These are phyloP conservation scores for Aspergillus piperis DNA, from an alignment of 2,329 filamentous ascomycete genomes.

Conservation along the genomic window DNA sequence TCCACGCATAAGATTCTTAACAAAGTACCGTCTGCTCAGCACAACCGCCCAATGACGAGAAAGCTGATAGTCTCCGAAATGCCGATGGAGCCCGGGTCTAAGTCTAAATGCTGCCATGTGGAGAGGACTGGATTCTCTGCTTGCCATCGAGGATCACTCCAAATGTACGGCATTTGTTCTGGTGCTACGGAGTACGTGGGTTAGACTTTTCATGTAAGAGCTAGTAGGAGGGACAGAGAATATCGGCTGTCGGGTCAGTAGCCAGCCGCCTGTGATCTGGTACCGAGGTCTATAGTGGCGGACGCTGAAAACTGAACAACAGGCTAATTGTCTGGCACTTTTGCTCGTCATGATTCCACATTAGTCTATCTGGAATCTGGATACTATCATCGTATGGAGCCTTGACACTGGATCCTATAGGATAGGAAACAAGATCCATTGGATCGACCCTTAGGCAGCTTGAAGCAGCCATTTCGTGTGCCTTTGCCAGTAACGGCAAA, in stretches of 20 bases:
- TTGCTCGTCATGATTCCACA: background rate
- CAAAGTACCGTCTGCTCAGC: background rate
- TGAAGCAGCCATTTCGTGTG: background rate
- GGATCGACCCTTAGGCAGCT: background rate
- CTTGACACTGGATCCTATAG: background rate
- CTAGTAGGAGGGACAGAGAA: background rate
- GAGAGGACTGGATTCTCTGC: background rate
- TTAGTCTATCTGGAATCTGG: background rate
- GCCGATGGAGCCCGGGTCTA: background rate
- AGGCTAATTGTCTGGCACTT: background rate
- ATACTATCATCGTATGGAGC: background rate
- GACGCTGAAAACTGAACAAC: background rate
- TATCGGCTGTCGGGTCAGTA: background rate
- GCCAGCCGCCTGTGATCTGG: background rate
- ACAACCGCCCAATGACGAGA: slow-evolving; percentile 1
- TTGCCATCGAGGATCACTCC: too few relatives aligned
- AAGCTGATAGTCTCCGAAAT: background rate
- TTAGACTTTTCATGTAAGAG: background rate
- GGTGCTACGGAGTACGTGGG: background rate
- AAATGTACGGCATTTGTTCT: background rate
- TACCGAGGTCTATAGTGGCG: background rate
- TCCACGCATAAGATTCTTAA: slow-evolving; percentile 2
- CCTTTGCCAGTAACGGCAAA: slow-evolving; percentile 9
- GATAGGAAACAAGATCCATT: background rate
- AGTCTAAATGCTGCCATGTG: slow-evolving; percentile 2